Conservation (phyloP, 2,329 filamentous ascomycete species). For the Aspergillus thermomutatus region DNA sequence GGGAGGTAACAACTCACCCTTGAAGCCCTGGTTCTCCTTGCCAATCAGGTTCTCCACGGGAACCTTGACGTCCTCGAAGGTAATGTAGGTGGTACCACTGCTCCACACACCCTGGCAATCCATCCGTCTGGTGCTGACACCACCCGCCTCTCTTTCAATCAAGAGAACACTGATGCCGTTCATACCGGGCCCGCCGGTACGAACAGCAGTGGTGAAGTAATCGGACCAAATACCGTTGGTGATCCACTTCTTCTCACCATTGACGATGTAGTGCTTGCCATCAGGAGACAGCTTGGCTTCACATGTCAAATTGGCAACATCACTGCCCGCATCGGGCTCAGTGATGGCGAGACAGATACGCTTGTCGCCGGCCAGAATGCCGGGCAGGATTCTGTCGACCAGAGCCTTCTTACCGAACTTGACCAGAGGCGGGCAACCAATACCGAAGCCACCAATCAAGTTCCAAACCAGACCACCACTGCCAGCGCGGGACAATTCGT, state of each 20-base stretch:
- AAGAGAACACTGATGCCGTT: constrained; percentile 86
- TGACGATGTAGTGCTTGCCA: constrained; percentile 98
- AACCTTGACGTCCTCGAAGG: constrained; percentile 98
- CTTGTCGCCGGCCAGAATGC: constrained; percentile 87
- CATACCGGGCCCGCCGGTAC: constrained; percentile 86
- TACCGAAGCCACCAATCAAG: constrained; percentile 92
- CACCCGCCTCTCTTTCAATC: constrained; percentile 79
- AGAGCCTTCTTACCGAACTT: constrained; percentile 87
- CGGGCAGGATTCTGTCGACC: constrained; percentile 82
- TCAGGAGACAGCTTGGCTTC: constrained; percentile 93
- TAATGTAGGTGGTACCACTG: constrained; percentile 92
- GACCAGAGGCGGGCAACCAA: constrained; percentile 85
- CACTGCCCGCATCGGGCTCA: constrained; percentile 89
- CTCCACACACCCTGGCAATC: constrained; percentile 98
- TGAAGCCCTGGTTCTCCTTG: constrained; percentile 98
- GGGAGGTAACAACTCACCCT: constrained; percentile 50
- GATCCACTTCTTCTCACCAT: constrained; percentile 99
- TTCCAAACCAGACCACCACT: constrained; percentile 97
- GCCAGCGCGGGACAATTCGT: constrained; percentile 84
- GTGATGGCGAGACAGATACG: constrained; percentile 97
- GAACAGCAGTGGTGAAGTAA: constrained; percentile 96
- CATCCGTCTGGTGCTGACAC: constrained; percentile 91
- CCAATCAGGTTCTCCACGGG: constrained; percentile 98
- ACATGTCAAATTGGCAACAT: constrained; percentile 92
- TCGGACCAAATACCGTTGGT: constrained; percentile 96